These are phyloP conservation scores for Leptographium lundbergii DNA, from an alignment of 2,329 filamentous ascomycete genomes.

Conservation along the genomic window DNA sequence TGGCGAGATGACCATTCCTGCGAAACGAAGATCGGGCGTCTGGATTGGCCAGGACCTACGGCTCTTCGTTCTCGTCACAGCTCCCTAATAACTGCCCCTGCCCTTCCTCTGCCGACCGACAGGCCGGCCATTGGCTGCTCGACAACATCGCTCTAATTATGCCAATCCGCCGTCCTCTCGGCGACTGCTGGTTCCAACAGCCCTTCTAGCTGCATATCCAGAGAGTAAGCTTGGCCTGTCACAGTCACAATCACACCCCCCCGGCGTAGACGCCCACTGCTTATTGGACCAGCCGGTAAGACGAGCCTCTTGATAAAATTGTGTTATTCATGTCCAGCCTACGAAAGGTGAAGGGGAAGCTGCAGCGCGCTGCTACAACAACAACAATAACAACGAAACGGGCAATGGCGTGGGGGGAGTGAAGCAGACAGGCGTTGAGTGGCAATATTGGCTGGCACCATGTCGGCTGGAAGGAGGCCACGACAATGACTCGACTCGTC, in stretches of 20 bases:
- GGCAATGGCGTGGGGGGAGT: not conserved
- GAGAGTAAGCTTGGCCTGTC: not conserved
- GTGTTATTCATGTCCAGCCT: not conserved
- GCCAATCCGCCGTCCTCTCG: not conserved
- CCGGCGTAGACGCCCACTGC: not conserved
- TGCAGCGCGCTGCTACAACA: not conserved
- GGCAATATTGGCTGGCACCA: not conserved
- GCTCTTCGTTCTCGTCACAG: not conserved
- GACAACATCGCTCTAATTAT: not conserved
- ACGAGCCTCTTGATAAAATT: not conserved
- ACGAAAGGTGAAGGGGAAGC: not conserved
- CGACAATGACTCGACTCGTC: not conserved
- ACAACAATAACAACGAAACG: not conserved
- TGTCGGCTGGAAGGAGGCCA: not conserved
- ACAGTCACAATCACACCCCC: not conserved
- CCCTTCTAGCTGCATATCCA: not conserved
- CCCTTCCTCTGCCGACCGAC: not conserved
- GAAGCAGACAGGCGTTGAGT: not conserved
- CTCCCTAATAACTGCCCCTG: not conserved
- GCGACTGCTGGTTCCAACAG: not conserved
- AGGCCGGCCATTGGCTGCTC: not conserved
- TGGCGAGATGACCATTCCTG: not conserved
- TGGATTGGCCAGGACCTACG: not conserved
- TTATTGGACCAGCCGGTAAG: not conserved
- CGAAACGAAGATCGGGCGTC: not conserved